Conservation (phyloP, 1,284 basidiomycete genomes). For the Apiotrichum domesticum region DNA sequence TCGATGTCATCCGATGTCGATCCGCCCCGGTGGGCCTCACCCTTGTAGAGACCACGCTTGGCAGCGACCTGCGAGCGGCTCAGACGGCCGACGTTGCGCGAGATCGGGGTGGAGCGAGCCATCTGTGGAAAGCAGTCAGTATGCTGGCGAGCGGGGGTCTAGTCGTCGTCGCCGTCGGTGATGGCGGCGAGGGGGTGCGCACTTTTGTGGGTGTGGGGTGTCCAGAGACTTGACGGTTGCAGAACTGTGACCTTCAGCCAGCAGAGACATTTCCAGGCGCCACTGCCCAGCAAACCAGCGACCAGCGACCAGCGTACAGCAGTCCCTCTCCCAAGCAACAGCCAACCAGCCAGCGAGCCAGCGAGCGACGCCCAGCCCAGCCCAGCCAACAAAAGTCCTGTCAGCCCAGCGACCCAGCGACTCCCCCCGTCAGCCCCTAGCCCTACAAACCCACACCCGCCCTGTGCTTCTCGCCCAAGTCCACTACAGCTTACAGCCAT, state of each 20-base stretch:
- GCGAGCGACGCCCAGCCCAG: no score
- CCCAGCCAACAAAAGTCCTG: no score
- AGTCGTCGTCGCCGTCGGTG: slow-evolving; percentile 6
- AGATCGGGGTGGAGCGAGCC: slow-evolving; percentile 86
- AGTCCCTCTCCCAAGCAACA: no score
- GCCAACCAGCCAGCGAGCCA: no score
- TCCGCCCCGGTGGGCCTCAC: slow-evolving; percentile 26
- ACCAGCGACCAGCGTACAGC: no score
- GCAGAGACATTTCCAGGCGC: not conserved
- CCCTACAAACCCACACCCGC: no score
- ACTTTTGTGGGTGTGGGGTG: slow-evolving; percentile 10
- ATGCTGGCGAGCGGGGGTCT: not conserved
- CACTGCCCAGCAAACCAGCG: no score
- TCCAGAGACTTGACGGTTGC: slow-evolving; percentile 17
- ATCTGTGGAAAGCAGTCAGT: slow-evolving; percentile 53
- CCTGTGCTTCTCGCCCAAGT: no score
- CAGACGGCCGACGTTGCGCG: slow-evolving; percentile 74
- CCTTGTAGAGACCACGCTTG: slow-evolving; percentile 64
- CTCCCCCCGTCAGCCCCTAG: no score
- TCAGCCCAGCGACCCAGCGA: no score
- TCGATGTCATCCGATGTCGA: not conserved
- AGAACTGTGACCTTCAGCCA: not conserved
- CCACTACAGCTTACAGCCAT: no score
- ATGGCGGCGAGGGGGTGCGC: not conserved
- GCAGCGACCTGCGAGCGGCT: slow-evolving; percentile 74